Conservation (phyloP, 768 basidiomycete genomes). For the Kwoniella heveanensis region DNA sequence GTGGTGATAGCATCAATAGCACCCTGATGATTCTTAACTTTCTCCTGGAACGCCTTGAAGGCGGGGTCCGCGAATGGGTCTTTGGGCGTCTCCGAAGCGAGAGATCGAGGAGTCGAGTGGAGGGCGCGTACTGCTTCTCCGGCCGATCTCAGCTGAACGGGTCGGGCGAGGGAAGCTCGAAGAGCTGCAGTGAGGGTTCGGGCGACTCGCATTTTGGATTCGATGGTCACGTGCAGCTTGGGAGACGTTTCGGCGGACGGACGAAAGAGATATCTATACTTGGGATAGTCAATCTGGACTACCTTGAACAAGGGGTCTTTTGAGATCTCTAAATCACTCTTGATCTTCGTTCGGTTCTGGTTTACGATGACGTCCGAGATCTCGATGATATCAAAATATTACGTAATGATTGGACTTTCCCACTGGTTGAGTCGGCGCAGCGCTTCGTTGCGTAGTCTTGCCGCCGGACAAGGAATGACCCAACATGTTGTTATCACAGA, state of each 20-base stretch:
- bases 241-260: too few species aligned
- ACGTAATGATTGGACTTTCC: not conserved
- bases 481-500: too few species aligned
- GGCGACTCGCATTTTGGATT: constrained; percentile 12
- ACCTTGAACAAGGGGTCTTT: too few species aligned
- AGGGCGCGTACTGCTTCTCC: constrained; percentile 16
- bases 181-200: constrained; percentile 5
- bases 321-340: not conserved
- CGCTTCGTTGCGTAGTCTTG: too few species aligned
- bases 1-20: constrained; percentile 45
- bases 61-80: constrained; percentile 37
- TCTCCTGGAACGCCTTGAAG: constrained; percentile 37
- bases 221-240: too few species aligned
- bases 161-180: constrained; percentile 7
- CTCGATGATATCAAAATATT: not conserved
- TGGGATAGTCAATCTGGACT: too few species aligned
- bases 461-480: too few species aligned
- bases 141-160: not conserved
- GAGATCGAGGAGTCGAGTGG: constrained; percentile 17
- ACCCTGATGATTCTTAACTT: constrained; percentile 38
- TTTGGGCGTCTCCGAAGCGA: constrained; percentile 31
- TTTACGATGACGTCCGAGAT: not conserved
- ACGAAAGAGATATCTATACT: too few species aligned
- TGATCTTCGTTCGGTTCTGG: not conserved
- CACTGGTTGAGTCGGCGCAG: too few species aligned